Base-by-base conservation (phyloP, 164 flowering plant species). In the Chimonanthus salicifolius region DNA sequence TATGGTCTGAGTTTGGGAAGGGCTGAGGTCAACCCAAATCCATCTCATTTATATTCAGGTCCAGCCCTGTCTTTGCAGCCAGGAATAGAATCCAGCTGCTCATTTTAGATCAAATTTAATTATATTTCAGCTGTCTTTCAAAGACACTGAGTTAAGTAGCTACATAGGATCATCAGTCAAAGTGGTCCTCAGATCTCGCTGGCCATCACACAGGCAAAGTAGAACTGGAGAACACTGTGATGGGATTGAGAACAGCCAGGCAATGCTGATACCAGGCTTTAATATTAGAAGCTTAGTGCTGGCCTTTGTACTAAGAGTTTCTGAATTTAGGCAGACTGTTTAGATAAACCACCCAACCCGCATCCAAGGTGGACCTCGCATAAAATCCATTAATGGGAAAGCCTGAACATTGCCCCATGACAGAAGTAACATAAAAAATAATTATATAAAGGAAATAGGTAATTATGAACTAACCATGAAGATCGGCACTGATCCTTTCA, bases 401-500 rank as follows among this genome's bases (percentile, higher is more conserved):
- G 5, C 60, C 60, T 3, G 60, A 13, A 13, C 60, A 54, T 54
- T 11, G n/a, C 16, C 5, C 60, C 60, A 13, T 54, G 60, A 54
- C 5, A 54, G 18, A 63, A 44, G 43, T 10, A 63, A 63, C 33
- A 63, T 63, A 20, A 63, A 10, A 63, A 33, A 11, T 20, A 63
- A 63, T n/a, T 43, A 4, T 7, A 4, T 9, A 10, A 7, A 9
- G 9, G 3, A 20, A 63, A 63, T 0, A 6, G 8, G 9, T 2
- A 18, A 33, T 0, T 20, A 63, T 63, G 11, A 3, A 47, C 60
- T 75, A 81, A 94, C 97, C 97, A 51, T 87, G 88, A 11, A 93
- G 85, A 70, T 88, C 97, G 77, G 90, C 90, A 82, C 85, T 89
- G 81, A 92, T 80, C 76, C 85, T 85, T 80, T 86, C 94, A 78